Evolutionary conservation across 2,329 filamentous ascomycete species (phyloP), one percentile per base, ranked within the genome.

Genomic region (Xylaria sp.): DNA sequence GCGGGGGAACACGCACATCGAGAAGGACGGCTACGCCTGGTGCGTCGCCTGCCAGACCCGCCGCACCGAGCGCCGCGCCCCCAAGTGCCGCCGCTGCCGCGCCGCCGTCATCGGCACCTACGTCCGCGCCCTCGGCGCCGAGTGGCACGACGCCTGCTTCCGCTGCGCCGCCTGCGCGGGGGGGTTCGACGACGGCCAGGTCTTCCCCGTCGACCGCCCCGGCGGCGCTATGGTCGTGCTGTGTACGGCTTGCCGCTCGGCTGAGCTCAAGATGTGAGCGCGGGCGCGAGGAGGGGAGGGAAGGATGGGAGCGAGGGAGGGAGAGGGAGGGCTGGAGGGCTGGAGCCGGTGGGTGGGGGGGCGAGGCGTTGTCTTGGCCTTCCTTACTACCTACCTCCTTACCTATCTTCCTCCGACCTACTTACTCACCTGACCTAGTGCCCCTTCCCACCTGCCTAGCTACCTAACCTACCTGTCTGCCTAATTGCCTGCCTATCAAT

Each of bases 11-110:
- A 87, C 84, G 42, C 85, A 88, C 66, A 87, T 99, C 50, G 94
- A 99, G 71, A 96, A 96, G 74, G 93, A 97, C 63, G 93, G 93
- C 8, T 97, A 96, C 72, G 94, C 94, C 4, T 99, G 94, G 92
- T 99, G 94, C 73, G 84, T 97, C 43, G 83, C 83, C 19, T 99
- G 94, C 70, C 93, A 97, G 76, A 95, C 92, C 13, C 90, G 92
- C 69, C 86, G 94, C 29, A 97, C 92, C 11, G 91, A 95, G 72
- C 84, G 93, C 21, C 90, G 90, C 48, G 90, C 89, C 11, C 89
- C 91, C 42, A 95, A 96, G 74, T 99, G 94, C 73, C 84, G 85
- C 63, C 91, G 88, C 66, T 99, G 94, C 75, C 86, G 85, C 65
- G 85, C 83, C 66, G 89, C 92, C 7, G 92, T 97, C 49, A 86